Base-by-base conservation (phyloP, 129 eudicot genomes). In the Lactuca saligna region DNA sequence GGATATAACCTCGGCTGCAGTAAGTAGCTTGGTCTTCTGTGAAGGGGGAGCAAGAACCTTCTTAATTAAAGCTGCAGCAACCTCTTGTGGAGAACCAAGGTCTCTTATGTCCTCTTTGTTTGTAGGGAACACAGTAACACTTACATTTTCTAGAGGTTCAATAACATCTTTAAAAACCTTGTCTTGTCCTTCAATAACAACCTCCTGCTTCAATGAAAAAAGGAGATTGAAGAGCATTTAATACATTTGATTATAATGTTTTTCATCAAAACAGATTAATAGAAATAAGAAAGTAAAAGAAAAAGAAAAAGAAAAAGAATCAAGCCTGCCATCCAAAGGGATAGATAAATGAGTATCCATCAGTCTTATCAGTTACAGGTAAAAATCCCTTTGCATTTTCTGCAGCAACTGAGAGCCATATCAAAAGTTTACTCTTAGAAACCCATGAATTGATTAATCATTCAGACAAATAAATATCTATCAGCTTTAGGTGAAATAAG, bases 321-420 rank as follows among this genome's bases (percentile, higher is more conserved):
- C 3, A 64, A 54, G 90, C 99, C 97, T 94, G 99, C 96, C 99
- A 94, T 34, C 99, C 99, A 61, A 94, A 94, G 63, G 99, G 99
- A 78, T 94, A 94, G 17, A 87, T 34, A 61, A 94, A 83, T 44
- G 86, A 75, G 71, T 94, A 94, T 53, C 97, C 97, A 78, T 94
- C 99, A 63, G 59, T 83, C 80, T 87, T 85, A 77, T 94, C 99
- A 0, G 88, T 87, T 75, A 90, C 93, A 0, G 82, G 72, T 68
- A 85, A 75, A 77, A 81, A 94, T 59, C 97, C 97, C 79, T 94
- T 94, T 48, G 66, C 78, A 32, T 73, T 77, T 94, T 94, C 99
- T 83, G 91, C 99, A 83, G 97, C 99, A 87, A 94, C 99, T 94
- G 99, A 94, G 70, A 94, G 70, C 79, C 90, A 89, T 79, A 86